Evolutionary conservation across 1,284 basidiomycete genomes (phyloP), one percentile per base, ranked within the genome.

Genomic region (Moniliella sp.): DNA sequence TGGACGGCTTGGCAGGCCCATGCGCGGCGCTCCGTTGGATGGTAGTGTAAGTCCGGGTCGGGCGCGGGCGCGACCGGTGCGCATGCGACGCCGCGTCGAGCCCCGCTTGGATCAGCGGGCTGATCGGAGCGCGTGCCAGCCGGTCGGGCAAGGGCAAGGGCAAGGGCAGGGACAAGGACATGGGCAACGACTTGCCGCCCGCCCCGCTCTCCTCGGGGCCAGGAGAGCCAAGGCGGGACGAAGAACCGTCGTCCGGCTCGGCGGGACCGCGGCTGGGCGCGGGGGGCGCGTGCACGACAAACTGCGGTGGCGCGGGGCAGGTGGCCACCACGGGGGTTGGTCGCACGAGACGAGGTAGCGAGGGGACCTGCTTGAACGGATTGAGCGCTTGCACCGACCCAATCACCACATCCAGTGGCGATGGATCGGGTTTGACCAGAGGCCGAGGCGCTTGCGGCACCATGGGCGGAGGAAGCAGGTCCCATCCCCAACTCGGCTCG

Each of bases 91-190:
- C 43, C 2, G 57, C 57, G 21, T 53, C 46, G 25, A 59, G n/a
- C n/a, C n/a, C 42, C 8, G 57, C 57, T 32, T 57, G 57, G 33
- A 59, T 59, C 31, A 59, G 49, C 25, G 57, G 57, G 41, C 46
- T 23, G 55, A 48, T n/a, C 8, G 21, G 32, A 48, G 49, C 14
- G 50, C 36, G 2, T 48, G 48, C n/a, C 54, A 52, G 25, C 50
- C 40, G 4, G 51, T 49, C 2, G 51, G 51, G 1, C 54, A 13
- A 4, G 18, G 30, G 12, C 15, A 25, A 7, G 31, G 31, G 10
- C 14, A 25, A 4, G 25, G 13, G 21, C 8, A 7, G 21, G 13
- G 28, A 40, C 42, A 7, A n/a, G n/a, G n/a, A 7, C 8, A 7
- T n/a, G 21, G 8, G 8, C 8, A 7, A 7, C 21, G 8, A 23